phyloP scores from a whole-genome alignment of 495 filamentous ascomycete species.

The Trichoderma virens region DNA sequence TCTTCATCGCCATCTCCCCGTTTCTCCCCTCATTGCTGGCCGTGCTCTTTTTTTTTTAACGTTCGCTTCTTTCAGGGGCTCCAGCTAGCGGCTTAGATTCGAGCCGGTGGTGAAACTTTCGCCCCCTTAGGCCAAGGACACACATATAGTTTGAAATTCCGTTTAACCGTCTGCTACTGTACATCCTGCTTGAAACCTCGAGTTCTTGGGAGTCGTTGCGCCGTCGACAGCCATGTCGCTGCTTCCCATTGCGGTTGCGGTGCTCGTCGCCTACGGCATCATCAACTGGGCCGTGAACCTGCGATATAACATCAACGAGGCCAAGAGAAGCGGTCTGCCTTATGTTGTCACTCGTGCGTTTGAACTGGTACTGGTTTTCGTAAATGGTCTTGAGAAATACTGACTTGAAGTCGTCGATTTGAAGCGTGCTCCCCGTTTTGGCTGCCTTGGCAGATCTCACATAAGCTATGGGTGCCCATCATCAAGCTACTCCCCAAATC shows the following conservation, averaged over 20 bases:
- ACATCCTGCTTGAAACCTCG: no score
- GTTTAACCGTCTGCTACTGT: no score
- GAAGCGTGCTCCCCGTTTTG: conserved; percentile 36
- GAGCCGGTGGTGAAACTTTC: no score
- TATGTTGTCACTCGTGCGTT: conserved; percentile 41
- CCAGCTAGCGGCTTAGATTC: no score
- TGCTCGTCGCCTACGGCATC: not conserved
- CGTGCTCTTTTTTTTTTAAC: no score
- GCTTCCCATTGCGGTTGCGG: not conserved
- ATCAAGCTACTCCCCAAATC: conserved; percentile 38
- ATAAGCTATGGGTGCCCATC: conserved; percentile 39
- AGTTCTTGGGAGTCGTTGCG: no score
- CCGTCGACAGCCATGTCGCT: not conserved
- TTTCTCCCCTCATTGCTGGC: no score
- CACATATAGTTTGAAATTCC: no score
- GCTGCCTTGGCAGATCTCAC: conserved; percentile 42
- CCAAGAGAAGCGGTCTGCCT: conserved; percentile 35
- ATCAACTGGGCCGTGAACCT: conserved; percentile 14
- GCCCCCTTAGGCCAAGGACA: no score
- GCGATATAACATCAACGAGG: conserved; percentile 31
- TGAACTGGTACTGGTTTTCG: not conserved
- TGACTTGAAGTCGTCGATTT: conserved; percentile 8
- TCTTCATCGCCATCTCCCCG: no score
- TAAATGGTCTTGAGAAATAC: not conserved
- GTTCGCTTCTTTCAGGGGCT: no score